A percentile compares a stretch with the other conserved stretches of the same genome.
These are phyloP conservation scores for Solanum corneliomulleri DNA, from an alignment of 257 asterid species.

Conservation along the genomic window DNA sequence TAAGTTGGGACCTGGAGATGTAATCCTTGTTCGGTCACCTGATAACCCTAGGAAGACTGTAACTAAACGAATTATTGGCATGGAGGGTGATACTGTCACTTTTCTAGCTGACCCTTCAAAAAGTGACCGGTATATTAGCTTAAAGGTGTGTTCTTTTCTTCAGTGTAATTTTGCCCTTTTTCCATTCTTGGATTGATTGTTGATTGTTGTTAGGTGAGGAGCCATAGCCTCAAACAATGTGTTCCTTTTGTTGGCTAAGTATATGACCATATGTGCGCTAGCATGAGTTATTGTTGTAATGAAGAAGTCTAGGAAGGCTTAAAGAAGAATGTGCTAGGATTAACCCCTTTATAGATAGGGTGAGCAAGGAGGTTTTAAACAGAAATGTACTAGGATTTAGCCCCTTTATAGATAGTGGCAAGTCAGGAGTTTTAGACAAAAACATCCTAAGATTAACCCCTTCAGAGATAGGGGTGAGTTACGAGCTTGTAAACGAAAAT, in stretches of 20 bases:
- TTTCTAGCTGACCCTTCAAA: constrained; percentile 48
- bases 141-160: constrained; percentile 32
- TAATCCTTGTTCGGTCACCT: constrained; percentile 71
- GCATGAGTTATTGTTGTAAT: not conserved
- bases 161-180: not conserved
- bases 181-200: not conserved
- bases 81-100: constrained; percentile 72
- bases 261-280: not conserved
- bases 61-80: constrained; percentile 69
- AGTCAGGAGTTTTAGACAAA: not conserved
- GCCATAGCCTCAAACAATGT: not conserved
- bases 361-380: not conserved
- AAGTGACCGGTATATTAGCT: constrained; percentile 29
- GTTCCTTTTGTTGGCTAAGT: not conserved
- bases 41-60: constrained; percentile 68
- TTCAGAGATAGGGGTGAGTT: not conserved
- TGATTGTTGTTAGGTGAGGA: not conserved
- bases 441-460: not conserved
- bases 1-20: constrained; percentile 64
- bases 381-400: not conserved
- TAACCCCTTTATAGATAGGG: not conserved
- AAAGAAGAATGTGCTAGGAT: not conserved
- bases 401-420: not conserved
- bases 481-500: not conserved
- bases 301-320: not conserved